Percentiles rank a stretch among this genome's conserved stretches.
phyloP scores from a whole-genome alignment of 2,329 filamentous ascomycete species.

The Fusarium setosum region DNA sequence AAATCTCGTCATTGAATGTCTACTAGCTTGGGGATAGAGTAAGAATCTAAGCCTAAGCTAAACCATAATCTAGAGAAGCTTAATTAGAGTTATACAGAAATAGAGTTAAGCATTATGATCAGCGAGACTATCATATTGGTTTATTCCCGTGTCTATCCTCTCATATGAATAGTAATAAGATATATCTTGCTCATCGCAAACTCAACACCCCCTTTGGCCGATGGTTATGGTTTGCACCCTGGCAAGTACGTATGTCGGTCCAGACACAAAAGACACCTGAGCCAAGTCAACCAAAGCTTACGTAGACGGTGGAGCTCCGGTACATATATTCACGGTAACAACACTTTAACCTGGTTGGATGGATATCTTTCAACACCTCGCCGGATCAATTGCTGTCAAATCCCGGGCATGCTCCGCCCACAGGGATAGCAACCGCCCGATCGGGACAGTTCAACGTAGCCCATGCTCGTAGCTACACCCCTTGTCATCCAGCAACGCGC shows the following conservation, averaged over 20 bases:
- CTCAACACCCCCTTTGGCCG: no score
- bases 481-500: slow-evolving; percentile 2
- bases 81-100: no score
- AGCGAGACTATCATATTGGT: not conserved
- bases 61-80: not conserved
- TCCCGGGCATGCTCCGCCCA: not conserved
- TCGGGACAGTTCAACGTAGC: not conserved
- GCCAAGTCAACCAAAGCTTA: not conserved
- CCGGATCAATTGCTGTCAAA: no score
- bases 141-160: no score
- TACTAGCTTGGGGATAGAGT: not conserved
- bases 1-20: no score
- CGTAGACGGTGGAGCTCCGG: not conserved
- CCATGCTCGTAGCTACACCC: not conserved
- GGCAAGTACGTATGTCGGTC: not conserved
- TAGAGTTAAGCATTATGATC: no score
- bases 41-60: not conserved
- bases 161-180: not conserved
- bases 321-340: not conserved
- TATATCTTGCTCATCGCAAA: no score
- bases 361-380: no score
- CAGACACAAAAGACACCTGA: not conserved
- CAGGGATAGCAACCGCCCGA: not conserved
- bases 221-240: not conserved
- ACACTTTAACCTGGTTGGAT: no score